Evolutionary conservation across 2,329 filamentous ascomycete species (phyloP).

Genomic region (Phialophora expanda): DNA sequence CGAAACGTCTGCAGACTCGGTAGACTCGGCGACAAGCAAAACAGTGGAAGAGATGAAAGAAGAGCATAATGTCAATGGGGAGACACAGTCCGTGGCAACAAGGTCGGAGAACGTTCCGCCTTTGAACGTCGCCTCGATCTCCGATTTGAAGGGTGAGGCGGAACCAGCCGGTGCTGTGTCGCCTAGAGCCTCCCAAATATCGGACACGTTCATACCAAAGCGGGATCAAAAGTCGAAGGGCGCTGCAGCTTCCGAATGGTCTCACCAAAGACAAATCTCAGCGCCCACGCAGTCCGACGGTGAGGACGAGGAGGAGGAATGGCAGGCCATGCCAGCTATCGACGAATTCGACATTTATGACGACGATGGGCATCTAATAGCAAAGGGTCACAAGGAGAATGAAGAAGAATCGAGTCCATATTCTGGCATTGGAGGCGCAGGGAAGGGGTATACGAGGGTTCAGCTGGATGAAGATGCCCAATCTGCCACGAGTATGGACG

Average conservation of each 20-base stretch:
- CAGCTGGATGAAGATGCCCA: slow-evolving; percentile 92
- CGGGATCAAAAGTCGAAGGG: slow-evolving; percentile 50
- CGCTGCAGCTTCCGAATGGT: slow-evolving; percentile 75
- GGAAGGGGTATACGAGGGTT: slow-evolving; percentile 95
- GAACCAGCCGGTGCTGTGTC: slow-evolving; percentile 5
- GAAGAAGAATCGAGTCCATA: slow-evolving; percentile 67
- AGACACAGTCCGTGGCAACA: not conserved
- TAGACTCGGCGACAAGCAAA: not conserved
- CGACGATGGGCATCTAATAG: slow-evolving; percentile 85
- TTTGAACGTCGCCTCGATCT: slow-evolving; percentile 26
- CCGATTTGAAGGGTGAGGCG: slow-evolving; percentile 33
- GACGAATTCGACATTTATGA: slow-evolving; percentile 95
- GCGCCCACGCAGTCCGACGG: slow-evolving; percentile 58
- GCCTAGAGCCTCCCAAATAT: slow-evolving; percentile 18
- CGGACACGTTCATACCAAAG: slow-evolving; percentile 41
- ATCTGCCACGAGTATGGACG: slow-evolving; percentile 94
- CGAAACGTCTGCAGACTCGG: not conserved
- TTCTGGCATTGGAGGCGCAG: slow-evolving; percentile 75
- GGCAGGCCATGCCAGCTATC: slow-evolving; percentile 94
- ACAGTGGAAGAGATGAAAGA: slow-evolving; percentile 6
- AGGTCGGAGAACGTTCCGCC: slow-evolving; percentile 1
- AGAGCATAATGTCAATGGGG: not conserved
- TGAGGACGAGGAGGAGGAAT: slow-evolving; percentile 64
- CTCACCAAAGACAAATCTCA: slow-evolving; percentile 77
- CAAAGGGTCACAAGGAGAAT: slow-evolving; percentile 73